Percentiles rank a stretch among this genome's conserved stretches.
phyloP scores from a whole-genome alignment of 139 green algal genomes.

The Diplosphaera chodatii region DNA sequence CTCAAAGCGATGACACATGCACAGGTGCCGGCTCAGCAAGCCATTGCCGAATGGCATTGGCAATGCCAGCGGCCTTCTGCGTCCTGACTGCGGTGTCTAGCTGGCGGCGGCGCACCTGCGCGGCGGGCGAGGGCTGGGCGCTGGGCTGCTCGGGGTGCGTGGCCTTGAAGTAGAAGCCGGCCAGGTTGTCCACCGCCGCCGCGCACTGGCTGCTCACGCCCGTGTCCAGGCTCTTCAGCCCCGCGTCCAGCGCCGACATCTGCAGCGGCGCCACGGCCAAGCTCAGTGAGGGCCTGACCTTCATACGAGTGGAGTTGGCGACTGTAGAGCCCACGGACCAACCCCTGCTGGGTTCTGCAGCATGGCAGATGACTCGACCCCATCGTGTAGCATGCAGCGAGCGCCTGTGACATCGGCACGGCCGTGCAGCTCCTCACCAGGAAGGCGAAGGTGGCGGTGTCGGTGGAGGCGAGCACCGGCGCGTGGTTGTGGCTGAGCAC shows the following conservation, averaged over 20 bases:
- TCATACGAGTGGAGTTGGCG: no score
- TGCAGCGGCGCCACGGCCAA: not conserved
- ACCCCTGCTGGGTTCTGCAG: no score
- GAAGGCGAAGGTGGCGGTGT: constrained; percentile 81
- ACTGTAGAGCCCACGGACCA: no score
- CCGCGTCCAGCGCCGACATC: constrained; percentile 62
- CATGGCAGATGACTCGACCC: no score
- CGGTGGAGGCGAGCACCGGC: constrained; percentile 35
- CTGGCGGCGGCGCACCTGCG: constrained; percentile 15
- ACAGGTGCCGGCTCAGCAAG: no score
- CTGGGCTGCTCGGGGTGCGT: constrained; percentile 17
- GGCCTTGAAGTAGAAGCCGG: constrained; percentile 74
- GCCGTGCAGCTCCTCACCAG: constrained; percentile 45
- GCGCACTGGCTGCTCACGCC: constrained; percentile 74
- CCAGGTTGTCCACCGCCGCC: constrained; percentile 86
- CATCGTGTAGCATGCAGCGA: no score
- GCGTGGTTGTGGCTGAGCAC: constrained; percentile 71
- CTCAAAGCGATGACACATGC: no score
- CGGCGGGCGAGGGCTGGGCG: constrained; percentile 28
- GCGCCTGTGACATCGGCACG: no score
- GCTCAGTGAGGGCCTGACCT: not conserved
- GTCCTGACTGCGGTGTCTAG: not conserved
- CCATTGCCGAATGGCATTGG: no score
- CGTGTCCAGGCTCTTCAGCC: constrained; percentile 79
- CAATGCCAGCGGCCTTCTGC: no score